Evolutionary conservation across 768 basidiomycete species (phyloP).

Genomic region (Tulasnella calospora): DNA sequence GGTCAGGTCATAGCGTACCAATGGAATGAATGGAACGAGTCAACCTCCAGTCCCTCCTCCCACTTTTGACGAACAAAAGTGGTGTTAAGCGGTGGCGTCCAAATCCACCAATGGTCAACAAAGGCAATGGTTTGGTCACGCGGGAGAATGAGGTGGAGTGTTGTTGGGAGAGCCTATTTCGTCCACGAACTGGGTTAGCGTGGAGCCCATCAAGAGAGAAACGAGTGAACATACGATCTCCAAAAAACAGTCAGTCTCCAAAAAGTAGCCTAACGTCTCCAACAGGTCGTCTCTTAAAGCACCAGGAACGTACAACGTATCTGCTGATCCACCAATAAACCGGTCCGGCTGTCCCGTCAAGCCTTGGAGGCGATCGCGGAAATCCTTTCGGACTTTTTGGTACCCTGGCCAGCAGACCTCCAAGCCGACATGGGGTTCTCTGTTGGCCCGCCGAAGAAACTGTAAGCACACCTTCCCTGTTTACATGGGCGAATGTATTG

Average conservation of each 20-base stretch:
- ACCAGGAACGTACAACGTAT: conserved; percentile 49
- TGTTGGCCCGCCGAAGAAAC: neutral
- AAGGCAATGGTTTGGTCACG: conserved; percentile 42
- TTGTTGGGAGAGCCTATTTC: conserved; percentile 39
- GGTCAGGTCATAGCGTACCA: neutral
- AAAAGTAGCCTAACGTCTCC: conserved; percentile 43
- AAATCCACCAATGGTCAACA: conserved; percentile 53
- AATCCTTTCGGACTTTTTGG: conserved; percentile 35
- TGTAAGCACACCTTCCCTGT: neutral
- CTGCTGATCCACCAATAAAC: conserved; percentile 47
- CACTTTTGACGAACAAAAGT: conserved; percentile 47
- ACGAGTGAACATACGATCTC: conserved; percentile 39
- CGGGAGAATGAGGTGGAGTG: conserved; percentile 43
- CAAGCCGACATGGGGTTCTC: conserved; percentile 33
- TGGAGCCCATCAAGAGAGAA: neutral
- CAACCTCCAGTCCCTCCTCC: conserved; percentile 46
- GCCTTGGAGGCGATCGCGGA: conserved; percentile 41
- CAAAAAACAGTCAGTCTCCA: conserved; percentile 48
- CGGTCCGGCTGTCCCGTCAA: conserved; percentile 38
- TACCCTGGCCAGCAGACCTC: conserved; percentile 45
- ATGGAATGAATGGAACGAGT: conserved; percentile 48
- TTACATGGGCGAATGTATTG: neutral
- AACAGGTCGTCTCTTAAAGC: conserved; percentile 41
- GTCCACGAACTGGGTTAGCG: neutral
- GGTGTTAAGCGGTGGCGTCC: conserved; percentile 45